A percentile compares a stretch with the other conserved stretches of the same genome.
These are phyloP conservation scores for Coemansia sp. DNA, from an alignment of 192 early-diverging fungal species.

Conservation along the genomic window DNA sequence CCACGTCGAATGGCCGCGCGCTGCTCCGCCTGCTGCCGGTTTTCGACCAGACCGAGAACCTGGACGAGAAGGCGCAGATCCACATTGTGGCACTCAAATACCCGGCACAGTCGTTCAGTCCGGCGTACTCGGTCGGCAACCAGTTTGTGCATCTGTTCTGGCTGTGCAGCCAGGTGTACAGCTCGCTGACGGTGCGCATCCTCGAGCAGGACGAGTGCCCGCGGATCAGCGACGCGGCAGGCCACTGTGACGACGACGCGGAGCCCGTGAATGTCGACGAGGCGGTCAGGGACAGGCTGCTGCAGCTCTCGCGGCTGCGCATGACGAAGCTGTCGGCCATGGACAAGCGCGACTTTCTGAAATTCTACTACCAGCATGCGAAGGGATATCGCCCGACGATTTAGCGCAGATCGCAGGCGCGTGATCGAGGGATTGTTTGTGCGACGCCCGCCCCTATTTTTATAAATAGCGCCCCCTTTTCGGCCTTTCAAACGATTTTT, in stretches of 20 bases:
- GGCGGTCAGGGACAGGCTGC: constrained; percentile 55
- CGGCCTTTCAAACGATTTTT: background rate
- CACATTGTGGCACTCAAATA: constrained; percentile 53
- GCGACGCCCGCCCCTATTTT: background rate
- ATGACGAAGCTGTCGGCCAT: constrained; percentile 59
- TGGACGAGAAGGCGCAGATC: constrained; percentile 57
- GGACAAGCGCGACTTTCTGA: constrained; percentile 74
- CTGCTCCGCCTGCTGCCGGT: constrained; percentile 72
- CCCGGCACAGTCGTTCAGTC: constrained; percentile 28
- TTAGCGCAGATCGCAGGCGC: background rate
- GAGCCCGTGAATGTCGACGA: constrained; percentile 51
- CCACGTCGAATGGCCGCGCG: constrained; percentile 83
- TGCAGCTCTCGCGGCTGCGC: constrained; percentile 62
- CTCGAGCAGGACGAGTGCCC: constrained; percentile 56
- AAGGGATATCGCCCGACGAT: constrained; percentile 15
- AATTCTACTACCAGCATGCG: constrained; percentile 55
- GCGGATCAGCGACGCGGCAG: constrained; percentile 57
- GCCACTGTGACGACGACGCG: constrained; percentile 27
- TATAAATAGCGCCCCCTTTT: background rate
- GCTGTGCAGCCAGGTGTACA: constrained; percentile 60
- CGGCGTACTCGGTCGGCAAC: constrained; percentile 52
- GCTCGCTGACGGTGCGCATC: constrained; percentile 46
- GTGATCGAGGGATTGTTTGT: background rate
- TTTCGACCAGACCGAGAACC: constrained; percentile 58
- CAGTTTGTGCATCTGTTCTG: constrained; percentile 55